These are phyloP conservation scores for Zygotorulaspora chibaensis DNA, from an alignment of 805 yeast genomes.

Conservation along the genomic window DNA sequence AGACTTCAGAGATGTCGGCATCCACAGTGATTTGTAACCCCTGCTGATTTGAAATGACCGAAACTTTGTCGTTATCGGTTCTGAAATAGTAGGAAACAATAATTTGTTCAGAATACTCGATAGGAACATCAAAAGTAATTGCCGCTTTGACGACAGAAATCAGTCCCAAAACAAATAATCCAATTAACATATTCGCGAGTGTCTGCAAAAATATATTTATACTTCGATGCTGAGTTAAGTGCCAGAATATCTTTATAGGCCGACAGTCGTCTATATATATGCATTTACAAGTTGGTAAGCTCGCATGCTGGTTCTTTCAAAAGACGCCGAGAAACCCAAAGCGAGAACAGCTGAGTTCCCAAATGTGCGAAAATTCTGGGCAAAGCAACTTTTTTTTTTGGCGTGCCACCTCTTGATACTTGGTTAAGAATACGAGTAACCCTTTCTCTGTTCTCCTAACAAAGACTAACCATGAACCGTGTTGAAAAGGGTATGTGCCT, in stretches of 20 bases:
- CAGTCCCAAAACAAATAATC: constrained; percentile 9
- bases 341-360: too few relatives aligned
- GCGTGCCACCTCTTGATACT: too few relatives aligned
- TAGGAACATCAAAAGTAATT: constrained; percentile 16
- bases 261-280: too few relatives aligned
- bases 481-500: neutral
- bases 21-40: constrained; percentile 23
- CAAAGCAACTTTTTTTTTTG: too few relatives aligned
- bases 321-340: too few relatives aligned
- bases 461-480: neutral
- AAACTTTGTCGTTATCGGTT: constrained; percentile 16
- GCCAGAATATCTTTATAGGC: too few relatives aligned
- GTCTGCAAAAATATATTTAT: constrained; percentile 1
- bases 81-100: constrained; percentile 25
- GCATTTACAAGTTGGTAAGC: too few relatives aligned
- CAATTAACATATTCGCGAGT: constrained; percentile 6
- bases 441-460: too few relatives aligned
- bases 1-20: constrained; percentile 13
- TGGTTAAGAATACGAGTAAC: too few relatives aligned
- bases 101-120: constrained; percentile 18
- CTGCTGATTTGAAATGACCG: constrained; percentile 16
- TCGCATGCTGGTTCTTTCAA: too few relatives aligned
- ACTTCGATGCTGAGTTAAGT: neutral
- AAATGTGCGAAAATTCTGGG: too few relatives aligned
- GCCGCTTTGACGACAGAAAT: constrained; percentile 15